Base-by-base conservation (phyloP, 208 protist species). In the Trypanosoma avium region DNA sequence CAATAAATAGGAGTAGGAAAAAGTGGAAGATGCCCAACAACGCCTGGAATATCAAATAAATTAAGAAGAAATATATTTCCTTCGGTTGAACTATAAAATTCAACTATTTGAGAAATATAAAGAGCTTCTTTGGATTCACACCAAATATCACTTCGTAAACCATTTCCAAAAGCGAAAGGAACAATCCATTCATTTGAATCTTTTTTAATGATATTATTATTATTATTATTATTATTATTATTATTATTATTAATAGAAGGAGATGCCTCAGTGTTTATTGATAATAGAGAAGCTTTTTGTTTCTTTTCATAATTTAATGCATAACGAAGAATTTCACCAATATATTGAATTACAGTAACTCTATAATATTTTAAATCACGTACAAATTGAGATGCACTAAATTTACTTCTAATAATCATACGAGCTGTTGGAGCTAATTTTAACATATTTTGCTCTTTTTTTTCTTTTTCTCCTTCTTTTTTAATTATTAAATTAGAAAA, bases 51-150 rank as follows among this genome's bases (percentile, higher is more conserved):
- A 19, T 81, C 75, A 54, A 77, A 88, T 6, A 80, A 60, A 62
- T 92, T 92, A 35, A 88, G 49, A 24, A 88, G 58, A 42, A 84
- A 82, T 38, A 81, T 75, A 67, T 86, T 90, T 22, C 82, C 82
- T 56, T 97, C 93, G 2, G 93, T 97, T 42, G 85, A 77, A 57
- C 77, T 92, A 71, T 97, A 97, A 43, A 96, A 93, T 65, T 97
- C 91, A 7, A 79, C 72, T 0, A 91, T 75, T 24, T 84, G 67
- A 0, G 65, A 43, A 15, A 96, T 68, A 64, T 68, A 52, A 30
- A 94, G 73, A 22, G 75, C 55, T 9, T 36, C 35, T 46, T 80
- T 75, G 55, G 89, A 86, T 36, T 82, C 67, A 0, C 40, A 15
- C 91, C 93, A 97, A 19, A 97, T 85, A 50, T 96, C 90, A n/a